Evolutionary conservation across 371 early-diverging fungal genomes (phyloP).

Genomic region (Mortierella sp.): DNA sequence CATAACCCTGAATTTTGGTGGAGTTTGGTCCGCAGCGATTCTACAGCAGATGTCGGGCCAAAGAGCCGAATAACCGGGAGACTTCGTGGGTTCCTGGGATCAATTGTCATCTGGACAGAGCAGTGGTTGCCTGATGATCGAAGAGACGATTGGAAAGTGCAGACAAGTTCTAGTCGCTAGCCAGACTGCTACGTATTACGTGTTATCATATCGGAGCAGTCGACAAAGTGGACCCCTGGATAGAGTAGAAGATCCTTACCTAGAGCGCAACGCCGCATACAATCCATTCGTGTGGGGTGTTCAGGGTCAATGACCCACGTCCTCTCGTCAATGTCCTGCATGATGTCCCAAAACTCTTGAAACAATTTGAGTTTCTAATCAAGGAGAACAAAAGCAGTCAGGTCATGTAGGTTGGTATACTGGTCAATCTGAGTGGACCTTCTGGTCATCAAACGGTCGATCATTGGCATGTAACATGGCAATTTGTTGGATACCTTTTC

Average conservation of each 20-base stretch:
- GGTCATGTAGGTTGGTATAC: not conserved
- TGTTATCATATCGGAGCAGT: too few relatives aligned
- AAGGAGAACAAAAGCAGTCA: not conserved
- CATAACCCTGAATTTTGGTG: constrained; percentile 29
- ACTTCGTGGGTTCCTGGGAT: constrained; percentile 35
- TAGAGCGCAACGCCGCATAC: constrained; percentile 44
- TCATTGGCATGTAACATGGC: too few relatives aligned
- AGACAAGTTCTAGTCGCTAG: too few relatives aligned
- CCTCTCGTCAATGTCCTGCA: constrained; percentile 48
- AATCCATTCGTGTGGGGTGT: constrained; percentile 45
- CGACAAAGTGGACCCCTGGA: too few relatives aligned
- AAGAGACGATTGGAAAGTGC: too few relatives aligned
- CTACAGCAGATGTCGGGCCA: constrained; percentile 35
- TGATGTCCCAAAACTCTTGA: constrained; percentile 47
- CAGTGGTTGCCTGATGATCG: constrained; percentile 39
- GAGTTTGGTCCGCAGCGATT: constrained; percentile 39
- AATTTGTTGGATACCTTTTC: constrained; percentile 17
- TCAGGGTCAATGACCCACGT: constrained; percentile 55
- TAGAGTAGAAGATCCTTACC: constrained; percentile 30
- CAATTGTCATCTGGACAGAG: constrained; percentile 44
- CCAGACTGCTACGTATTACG: too few relatives aligned
- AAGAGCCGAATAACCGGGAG: constrained; percentile 42
- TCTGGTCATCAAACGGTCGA: too few relatives aligned
- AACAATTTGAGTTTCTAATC: constrained; percentile 29
- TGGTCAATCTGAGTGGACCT: too few relatives aligned